These are phyloP conservation scores for Fusarium fujikuroi DNA, from an alignment of 2,329 filamentous ascomycete genomes.

Conservation along the genomic window DNA sequence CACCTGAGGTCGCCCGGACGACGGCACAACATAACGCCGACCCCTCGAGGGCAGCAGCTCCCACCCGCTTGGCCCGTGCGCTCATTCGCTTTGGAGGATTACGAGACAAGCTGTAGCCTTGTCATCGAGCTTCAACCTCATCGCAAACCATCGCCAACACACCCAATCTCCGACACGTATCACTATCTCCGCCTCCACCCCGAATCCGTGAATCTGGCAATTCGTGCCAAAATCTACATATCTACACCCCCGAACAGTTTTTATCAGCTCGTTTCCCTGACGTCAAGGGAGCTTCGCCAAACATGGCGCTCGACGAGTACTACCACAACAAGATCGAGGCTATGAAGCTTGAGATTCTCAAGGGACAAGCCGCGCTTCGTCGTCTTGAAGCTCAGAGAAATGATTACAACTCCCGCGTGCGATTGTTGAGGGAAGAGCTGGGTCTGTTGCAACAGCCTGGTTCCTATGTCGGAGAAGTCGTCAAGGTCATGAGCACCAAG, in stretches of 20 bases:
- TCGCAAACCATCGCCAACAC: conserved; percentile 39
- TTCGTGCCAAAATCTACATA: neutral
- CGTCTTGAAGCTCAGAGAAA: conserved; percentile 97
- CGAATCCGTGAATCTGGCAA: conserved; percentile 4
- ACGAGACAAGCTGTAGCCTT: conserved; percentile 52
- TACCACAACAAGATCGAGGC: conserved; percentile 99
- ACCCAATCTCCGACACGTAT: conserved; percentile 28
- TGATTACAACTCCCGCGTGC: conserved; percentile 98
- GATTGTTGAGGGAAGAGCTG: conserved; percentile 92
- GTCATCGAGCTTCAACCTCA: conserved; percentile 48
- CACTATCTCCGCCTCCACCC: conserved; percentile 15
- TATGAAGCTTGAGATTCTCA: conserved; percentile 99
- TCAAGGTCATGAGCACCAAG: conserved; percentile 99
- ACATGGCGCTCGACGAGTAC: conserved; percentile 98
- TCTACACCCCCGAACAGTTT: conserved; percentile 7
- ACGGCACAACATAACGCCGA: conserved; percentile 39
- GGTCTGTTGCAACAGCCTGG: conserved; percentile 96
- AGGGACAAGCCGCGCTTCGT: conserved; percentile 94
- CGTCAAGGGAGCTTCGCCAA: conserved; percentile 54
- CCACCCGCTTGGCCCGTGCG: conserved; percentile 39
- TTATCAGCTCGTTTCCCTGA: conserved; percentile 14
- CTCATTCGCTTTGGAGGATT: conserved; percentile 40
- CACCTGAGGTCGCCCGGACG: conserved; percentile 2
- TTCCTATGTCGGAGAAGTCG: conserved; percentile 98
- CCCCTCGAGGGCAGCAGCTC: conserved; percentile 18